phyloP scores from a whole-genome alignment of 257 asterid genomes.

The Solanum ossicruentum region DNA sequence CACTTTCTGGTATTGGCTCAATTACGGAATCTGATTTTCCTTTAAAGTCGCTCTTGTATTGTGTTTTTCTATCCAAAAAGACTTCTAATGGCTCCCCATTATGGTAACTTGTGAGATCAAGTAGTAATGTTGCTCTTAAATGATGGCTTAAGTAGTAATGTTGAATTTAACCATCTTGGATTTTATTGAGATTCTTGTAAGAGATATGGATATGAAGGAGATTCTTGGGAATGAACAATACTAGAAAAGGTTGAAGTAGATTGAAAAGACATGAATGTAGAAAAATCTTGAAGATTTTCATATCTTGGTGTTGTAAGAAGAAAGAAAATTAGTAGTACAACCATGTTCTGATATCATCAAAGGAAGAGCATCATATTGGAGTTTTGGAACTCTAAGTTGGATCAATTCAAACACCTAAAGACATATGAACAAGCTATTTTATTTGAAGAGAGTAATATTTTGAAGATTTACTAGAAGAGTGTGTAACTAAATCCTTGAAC shows the following conservation, averaged over 20 bases:
- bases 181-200: slow-evolving; percentile 14
- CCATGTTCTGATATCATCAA: neutral
- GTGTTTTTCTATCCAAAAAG: no score
- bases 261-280: no score
- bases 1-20: neutral
- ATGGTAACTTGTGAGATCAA: no score
- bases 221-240: neutral
- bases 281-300: no score
- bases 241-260: neutral
- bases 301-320: no score
- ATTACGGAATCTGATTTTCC: slow-evolving; percentile 3
- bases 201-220: slow-evolving; percentile 7
- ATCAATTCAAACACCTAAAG: no score
- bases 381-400: no score
- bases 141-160: neutral
- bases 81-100: slow-evolving; percentile 5
- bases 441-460: neutral
- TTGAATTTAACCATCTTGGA: slow-evolving; percentile 19
- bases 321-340: neutral
- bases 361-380: no score
- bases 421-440: no score
- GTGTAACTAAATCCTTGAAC: neutral
- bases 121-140: no score
- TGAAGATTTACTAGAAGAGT: neutral
- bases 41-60: no score